Evolutionary conservation across 2,329 filamentous ascomycete species (phyloP), one percentile per base, ranked within the genome.

Genomic region (Cytospora mali): DNA sequence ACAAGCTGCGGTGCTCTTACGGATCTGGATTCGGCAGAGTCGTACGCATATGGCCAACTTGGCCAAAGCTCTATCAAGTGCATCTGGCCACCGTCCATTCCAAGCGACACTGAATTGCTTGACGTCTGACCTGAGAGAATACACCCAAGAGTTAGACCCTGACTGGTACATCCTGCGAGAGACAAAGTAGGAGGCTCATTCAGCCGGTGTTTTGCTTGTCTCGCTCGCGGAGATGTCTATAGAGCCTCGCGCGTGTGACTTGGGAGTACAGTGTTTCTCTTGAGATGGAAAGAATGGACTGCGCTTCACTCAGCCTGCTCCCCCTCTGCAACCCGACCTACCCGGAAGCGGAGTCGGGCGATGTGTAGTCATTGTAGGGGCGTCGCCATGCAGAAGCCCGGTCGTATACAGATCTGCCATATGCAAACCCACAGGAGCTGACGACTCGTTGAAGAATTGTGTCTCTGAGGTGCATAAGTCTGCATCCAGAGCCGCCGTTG

Each of bases 1-100:
- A 48, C 42, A 60, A 54, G 57, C 57, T 60, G 52, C 39, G 39
- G 35, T 48, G 25, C 31, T 29, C n/a, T n/a, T n/a, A n/a, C n/a
- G n/a, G n/a, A n/a, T n/a, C 42, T 60, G 50, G 28, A 53, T 51
- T 13, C 29, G 50, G 29, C 50, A 59, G 35, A 46, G 57, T 60
- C 13, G 33, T 27, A 60, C 57, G 54, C n/a, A 31, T 42, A 35
- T 29, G 18, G 25, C 42, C 57, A 58, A n/a, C 33, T 39, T 59
- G 57, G 49, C 27, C 14, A 48, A 50, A 39, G 57, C 46, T 48
- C 27, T 25, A 60, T 29, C n/a, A n/a, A n/a, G 50, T 50, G 50
- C 54, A 23, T 46, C 21, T 35, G 21, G 27, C 31, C 35, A 46
- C 35, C 46, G 14, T 35, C 57, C 35, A 48, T 46, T 46, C n/a